A percentile compares a stretch with the other conserved stretches of the same genome.
These are phyloP conservation scores for Acacia crassicarpa DNA, from an alignment of 306 rosid species.

Conservation along the genomic window DNA sequence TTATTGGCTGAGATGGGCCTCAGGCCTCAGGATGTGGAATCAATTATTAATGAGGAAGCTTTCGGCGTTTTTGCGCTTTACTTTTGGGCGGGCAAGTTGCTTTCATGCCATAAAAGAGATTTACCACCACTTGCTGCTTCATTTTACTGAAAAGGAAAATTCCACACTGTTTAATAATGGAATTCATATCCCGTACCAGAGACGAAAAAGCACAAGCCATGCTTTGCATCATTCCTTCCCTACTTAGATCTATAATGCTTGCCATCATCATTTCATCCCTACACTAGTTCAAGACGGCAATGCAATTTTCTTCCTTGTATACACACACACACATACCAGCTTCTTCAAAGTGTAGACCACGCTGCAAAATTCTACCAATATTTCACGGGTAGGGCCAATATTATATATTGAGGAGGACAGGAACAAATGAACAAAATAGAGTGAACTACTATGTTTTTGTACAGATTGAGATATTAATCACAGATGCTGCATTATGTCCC, in stretches of 20 bases:
- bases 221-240: background rate
- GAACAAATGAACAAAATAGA: constrained; percentile 28
- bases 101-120: background rate
- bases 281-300: background rate
- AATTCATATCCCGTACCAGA: background rate
- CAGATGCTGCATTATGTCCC: constrained; percentile 32
- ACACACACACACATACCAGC: no score
- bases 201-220: background rate
- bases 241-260: background rate
- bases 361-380: background rate
- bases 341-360: background rate
- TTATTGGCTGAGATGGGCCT: background rate
- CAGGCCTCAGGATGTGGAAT: background rate
- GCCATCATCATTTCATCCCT: background rate
- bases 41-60: background rate
- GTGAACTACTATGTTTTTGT: constrained; percentile 22
- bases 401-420: background rate
- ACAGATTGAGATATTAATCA: constrained; percentile 30
- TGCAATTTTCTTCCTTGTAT: background rate
- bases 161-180: background rate
- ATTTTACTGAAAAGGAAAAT: background rate
- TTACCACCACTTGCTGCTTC: background rate
- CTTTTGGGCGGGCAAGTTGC: background rate
- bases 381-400: constrained; percentile 32
- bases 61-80: background rate